A percentile compares a stretch with the other conserved stretches of the same genome.
Evolutionary conservation across 768 basidiomycete species (phyloP).

Genomic region (Pulveroboletus sp.): DNA sequence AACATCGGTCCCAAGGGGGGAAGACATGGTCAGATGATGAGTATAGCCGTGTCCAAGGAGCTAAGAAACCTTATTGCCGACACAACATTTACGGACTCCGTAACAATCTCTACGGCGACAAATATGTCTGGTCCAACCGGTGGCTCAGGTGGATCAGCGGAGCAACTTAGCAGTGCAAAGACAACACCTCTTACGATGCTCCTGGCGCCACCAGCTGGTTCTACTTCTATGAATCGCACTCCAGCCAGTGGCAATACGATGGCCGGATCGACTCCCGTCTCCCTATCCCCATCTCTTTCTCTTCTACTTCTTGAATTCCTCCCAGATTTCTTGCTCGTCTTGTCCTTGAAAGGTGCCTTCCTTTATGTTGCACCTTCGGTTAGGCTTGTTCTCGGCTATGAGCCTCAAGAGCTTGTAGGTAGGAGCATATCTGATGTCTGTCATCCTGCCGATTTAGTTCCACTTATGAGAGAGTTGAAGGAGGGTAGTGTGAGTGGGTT

Average conservation of each 20-base stretch:
- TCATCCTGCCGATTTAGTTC: constrained; percentile 86
- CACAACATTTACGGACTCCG: constrained; percentile 42
- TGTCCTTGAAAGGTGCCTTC: constrained; percentile 89
- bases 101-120: constrained; percentile 41
- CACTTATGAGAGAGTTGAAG: constrained; percentile 88
- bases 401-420: constrained; percentile 78
- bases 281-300: constrained; percentile 33
- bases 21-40: constrained; percentile 25
- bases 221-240: constrained; percentile 16
- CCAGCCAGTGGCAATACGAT: constrained; percentile 11
- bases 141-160: constrained; percentile 7
- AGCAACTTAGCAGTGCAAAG: constrained; percentile 4
- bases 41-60: constrained; percentile 45
- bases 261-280: constrained; percentile 39
- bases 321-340: constrained; percentile 84
- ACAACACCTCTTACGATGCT: constrained; percentile 20
- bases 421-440: constrained; percentile 75
- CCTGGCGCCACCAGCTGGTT: constrained; percentile 10
- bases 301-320: constrained; percentile 52
- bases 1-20: constrained; percentile 20
- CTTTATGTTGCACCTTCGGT: constrained; percentile 89
- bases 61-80: constrained; percentile 47
- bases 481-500: constrained; percentile 37
- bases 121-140: constrained; percentile 31
- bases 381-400: constrained; percentile 75